Evolutionary conservation across 75 land plant species (phyloP), one percentile per base, ranked within the genome.

Genomic region (Pinus albicaulis): DNA sequence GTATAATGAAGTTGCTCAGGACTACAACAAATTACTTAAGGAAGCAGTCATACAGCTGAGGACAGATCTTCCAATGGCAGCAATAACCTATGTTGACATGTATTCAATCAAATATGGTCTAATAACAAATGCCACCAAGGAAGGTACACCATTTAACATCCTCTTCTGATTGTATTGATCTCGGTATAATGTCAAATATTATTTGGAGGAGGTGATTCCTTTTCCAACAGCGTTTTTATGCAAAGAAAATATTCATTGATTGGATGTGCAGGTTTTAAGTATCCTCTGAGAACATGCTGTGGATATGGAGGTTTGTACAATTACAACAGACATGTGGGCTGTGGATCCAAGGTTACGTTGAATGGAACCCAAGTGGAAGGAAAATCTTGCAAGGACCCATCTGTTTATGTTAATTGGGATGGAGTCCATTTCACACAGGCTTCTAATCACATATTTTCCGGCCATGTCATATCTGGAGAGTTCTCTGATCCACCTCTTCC

Each of bases 281-380:
- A 83, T 59, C 83, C 81, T 11, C 5, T 85, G 44, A 86, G 65
- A 76, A 77, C 84, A 1, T 88, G 90, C 52, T 92, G 95, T 75
- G 92, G 95, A 3, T 80, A 83, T 78, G 94, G 93, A 52, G 84
- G 91, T 20, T 81, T 78, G 77, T 87, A 90, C 78, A 90, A 90
- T 76, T 88, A 72, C 81, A 78, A 90, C 78, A 56, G n/a, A 25
- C 1, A 71, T 15, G 0, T 55, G 5, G 78, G 86, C 0, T 90
- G 92, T 74, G 92, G 88, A 57, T 31, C 41, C 15, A 83, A 23
- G 72, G 76, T 28, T 7, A 66, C 7, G 44, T 64, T 80, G 59
- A 65, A 82, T 63, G 87, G 85, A 3, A 89, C 77, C 20, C 69
- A 86, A 34, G 75, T 86, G 10, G 5, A 80, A 59, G 90, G 76